Evolutionary conservation across 441 rosid species (phyloP), one percentile per base, ranked within the genome.

Genomic region (Mallotus repandus): DNA sequence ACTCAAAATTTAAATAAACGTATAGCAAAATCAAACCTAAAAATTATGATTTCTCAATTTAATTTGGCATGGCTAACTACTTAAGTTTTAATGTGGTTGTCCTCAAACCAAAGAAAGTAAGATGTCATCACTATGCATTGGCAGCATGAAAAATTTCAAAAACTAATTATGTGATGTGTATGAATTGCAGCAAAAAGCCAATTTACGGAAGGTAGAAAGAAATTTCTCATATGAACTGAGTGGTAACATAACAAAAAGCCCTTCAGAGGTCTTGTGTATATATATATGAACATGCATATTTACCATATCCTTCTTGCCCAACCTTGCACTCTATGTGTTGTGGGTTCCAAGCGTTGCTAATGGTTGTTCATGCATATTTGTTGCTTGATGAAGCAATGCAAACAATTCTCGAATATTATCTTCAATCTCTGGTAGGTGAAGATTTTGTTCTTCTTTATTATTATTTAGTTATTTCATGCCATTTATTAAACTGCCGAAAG

Each of bases 141-240:
- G 46, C 46, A 43, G 46, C 46, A 43, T 43, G 46, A 43, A 43
- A 8, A 43, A 4, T 43, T 4, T 1, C 3, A 4, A 43, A 43
- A 4, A 43, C 46, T 43, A 43, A 1, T 1, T 4, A 43, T 25
- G 29, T 43, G 54, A 50, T 50, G 11, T 18, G 13, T 9, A 59
- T 10, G 41, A 21, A 22, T 9, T 9, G 16, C 38, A 9, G 59
- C 66, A 59, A 70, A 60, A 52, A 29, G 78, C 71, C 72, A 70
- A 83, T 19, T 58, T 9, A 46, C 38, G 64, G 83, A 83, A 83
- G 50, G 63, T 19, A 55, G 78, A 45, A 35, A 67, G 86, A 80
- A 83, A 49, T 67, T 83, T 78, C 86, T 55, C 4, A 25, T 25
- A 6, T 69, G 11, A 63, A 68, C 15, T 0, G 1, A 68, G 56